Base-by-base conservation (phyloP, 495 filamentous ascomycete species). In the Aspergillus olivimuriae region DNA sequence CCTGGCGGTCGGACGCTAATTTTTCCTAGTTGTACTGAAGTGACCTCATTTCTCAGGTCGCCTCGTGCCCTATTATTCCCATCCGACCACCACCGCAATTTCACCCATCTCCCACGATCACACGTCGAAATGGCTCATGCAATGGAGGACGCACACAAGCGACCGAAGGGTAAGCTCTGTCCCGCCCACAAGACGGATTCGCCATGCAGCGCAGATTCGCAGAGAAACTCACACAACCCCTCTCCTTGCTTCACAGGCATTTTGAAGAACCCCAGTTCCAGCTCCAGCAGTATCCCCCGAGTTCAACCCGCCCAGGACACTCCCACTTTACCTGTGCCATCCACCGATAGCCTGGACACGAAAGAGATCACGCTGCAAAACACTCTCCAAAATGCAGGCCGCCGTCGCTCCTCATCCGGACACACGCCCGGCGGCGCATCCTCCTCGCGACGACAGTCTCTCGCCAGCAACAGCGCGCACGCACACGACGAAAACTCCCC, bases 321-420 rank as follows among this genome's bases (percentile, higher is more conserved):
- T 50, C 47, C 45, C 53, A 58, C 50, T 39, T 44, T 45, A 38
- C 43, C 68, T 49, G 52, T 61, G 38, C 34, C 57, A 5, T 34
- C 56, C n/a, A 34, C 57, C 3, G 62, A 66, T 28, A 38, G 56
- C 9, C 55, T 55, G 39, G 66, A 69, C 38, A 66, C 87, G 44
- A 89, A 94, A 60, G 92, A 98, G 45, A 69, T 96, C 43, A 90
- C 87, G 10, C 78, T 95, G 33, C 81, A 87, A 60, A 98, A 98
- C 67, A 98, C 92, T 9, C 78, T 95, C 47, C 77, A 86, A 53
- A 98, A 98, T 66, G 90, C 92, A 30, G 92, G 92, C 24, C 87
- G 82, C 44, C 87, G 92, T 34, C 85, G 86, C 35, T 87, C 84
- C 14, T 94, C 87, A 0, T 89, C 88, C 70, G 74, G n/a, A n/a